Evolutionary conservation across 768 basidiomycete species (phyloP).

Genomic region (Suillus discolor): DNA sequence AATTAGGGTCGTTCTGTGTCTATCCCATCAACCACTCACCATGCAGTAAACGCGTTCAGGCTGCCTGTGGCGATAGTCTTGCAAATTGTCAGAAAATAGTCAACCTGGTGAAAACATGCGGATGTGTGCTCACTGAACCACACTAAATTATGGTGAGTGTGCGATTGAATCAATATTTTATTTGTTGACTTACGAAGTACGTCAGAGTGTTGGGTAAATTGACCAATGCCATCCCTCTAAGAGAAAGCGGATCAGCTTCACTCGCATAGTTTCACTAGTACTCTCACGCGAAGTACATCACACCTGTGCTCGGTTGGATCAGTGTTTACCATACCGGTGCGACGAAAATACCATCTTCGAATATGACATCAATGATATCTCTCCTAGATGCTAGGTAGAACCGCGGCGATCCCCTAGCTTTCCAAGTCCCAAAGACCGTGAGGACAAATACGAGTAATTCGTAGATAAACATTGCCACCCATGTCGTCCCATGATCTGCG

Average conservation of each 20-base stretch:
- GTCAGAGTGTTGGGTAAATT: conserved; percentile 51
- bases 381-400: conserved; percentile 24
- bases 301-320: conserved; percentile 35
- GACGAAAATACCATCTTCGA: conserved; percentile 49
- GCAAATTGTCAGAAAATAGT: neutral
- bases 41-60: conserved; percentile 52
- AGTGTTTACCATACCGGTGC: neutral
- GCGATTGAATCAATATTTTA: neutral
- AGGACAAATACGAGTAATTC: conserved; percentile 50
- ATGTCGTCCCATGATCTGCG: conserved; percentile 39
- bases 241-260: neutral
- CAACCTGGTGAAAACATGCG: neutral
- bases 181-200: conserved; percentile 33
- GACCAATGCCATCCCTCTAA: conserved; percentile 53
- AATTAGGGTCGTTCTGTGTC: neutral
- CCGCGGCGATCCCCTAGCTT: conserved; percentile 29
- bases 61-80: conserved; percentile 36
- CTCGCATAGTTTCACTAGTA: conserved; percentile 17
- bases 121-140: neutral
- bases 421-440: conserved; percentile 48
- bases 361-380: conserved; percentile 44
- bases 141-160: neutral
- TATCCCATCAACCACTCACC: conserved; percentile 32
- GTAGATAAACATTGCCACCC: conserved; percentile 55
- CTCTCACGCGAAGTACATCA: conserved; percentile 57